Evolutionary conservation across 441 rosid genomes (phyloP), one percentile per base, ranked within the genome.

Genomic region (Capsella rubella): DNA sequence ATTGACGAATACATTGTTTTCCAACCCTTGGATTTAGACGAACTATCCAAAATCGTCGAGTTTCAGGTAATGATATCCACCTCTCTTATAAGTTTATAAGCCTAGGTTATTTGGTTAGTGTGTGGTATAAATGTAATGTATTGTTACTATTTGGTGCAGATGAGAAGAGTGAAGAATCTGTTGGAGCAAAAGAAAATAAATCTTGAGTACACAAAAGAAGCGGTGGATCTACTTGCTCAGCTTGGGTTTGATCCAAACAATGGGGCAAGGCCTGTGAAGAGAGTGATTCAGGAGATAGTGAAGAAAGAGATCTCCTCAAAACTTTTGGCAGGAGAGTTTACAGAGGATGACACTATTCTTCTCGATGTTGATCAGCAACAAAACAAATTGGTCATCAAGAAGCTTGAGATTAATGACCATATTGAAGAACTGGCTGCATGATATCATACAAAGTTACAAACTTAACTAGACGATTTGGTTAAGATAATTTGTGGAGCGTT

Each of bases 1-100:
- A 86, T 90, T 27, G 97, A 92, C 27, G 98, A 92, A 73, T 90
- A 90, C 77, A 90, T 90, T 13, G 98, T 92, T 16, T 92, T 92
- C 84, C 91, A 89, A 82, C 98, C 93, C 16, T 67, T 90, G 73
- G 95, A 92, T 76, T 76, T 87, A 64, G 76, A 61, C 59, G 90
- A 92, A 82, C 87, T 92, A 60, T 80, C 79, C 63, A 89, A 80
- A 76, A 89, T 92, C 42, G 97, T 90, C 4, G 94, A 87, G 84
- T 69, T 92, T 64, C 96, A 90, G 97, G 92, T 90, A 84, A 0
- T 9, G 9, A 9, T 40, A 45, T 45, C 6, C 0, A 43, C 8
- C 49, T 13, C 16, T 35, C 39, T 35, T 35, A 4, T 40, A 13
- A 11, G 5, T 12, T 13, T 42, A 8, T 47, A 15, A 12, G 5